Base-by-base conservation (phyloP, 768 basidiomycete genomes). In the Scleroderma citrinum region DNA sequence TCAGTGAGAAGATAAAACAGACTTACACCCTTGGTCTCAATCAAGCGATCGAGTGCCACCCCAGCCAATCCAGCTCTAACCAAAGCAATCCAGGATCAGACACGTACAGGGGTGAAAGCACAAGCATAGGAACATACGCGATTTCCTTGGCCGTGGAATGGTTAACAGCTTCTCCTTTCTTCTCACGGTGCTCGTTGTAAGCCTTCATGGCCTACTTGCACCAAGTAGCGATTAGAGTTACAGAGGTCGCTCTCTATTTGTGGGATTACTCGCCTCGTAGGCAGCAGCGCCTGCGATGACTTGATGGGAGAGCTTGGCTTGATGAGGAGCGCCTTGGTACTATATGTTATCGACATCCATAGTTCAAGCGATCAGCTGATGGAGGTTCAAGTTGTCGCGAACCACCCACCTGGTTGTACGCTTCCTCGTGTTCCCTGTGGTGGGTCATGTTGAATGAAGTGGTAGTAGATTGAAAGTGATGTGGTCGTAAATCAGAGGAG, bases 241-340 rank as follows among this genome's bases (percentile, higher is more conserved):
- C 7, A 45, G 17, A 35, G n/a, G n/a, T n/a, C 29, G 35, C 4
- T 30, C 13, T n/a, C 37, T 13, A 5, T 17, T 21, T 21, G 4
- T 6, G 17, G 26, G 14, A 24, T 1, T 16, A 43, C 65, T 12
- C 31, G 78, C 82, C 73, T 80, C 82, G 64, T 74, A 87, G 24
- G 81, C 65, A 6, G 83, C 84, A 39, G 85, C 85, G 36, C 68
- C 83, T 41, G 81, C 80, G 53, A 87, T 73, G 37, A 86, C 61
- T 66, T 87, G 80, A 62, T 87, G 85, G 8, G 81, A 77, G 46
- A 84, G 65, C 48, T 65, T 48, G 1, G 83, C 77, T 67, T 82
- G 67, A 70, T 84, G 83, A 10, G 71, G 73, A 13, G 72, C 71
- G 43, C 73, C 74, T 16, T 47, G 31, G 40, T 76, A 74, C 80